A percentile compares a stretch with the other conserved stretches of the same genome.
These are phyloP conservation scores for Pseudocercospora eumusae DNA, from an alignment of 2,329 filamentous ascomycete species.

Conservation along the genomic window DNA sequence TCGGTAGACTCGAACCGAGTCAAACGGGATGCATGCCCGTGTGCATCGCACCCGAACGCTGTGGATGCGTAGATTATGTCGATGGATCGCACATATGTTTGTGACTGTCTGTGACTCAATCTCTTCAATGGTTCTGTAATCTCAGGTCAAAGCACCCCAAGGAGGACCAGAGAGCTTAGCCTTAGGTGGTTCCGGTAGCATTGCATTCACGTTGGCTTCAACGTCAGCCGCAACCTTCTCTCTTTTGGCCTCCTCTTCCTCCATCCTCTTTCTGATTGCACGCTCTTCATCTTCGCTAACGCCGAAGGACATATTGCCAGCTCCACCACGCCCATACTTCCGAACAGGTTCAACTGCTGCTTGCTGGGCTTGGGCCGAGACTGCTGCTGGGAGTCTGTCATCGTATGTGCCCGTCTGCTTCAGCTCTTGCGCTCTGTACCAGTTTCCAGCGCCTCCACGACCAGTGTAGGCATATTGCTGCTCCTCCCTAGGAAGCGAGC, in stretches of 20 bases:
- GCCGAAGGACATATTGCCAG: constrained; percentile 49
- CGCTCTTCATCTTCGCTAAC: constrained; percentile 39
- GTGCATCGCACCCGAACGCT: neutral
- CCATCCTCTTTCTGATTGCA: constrained; percentile 32
- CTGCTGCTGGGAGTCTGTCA: constrained; percentile 1
- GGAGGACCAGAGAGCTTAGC: constrained; percentile 41
- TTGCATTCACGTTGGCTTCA: constrained; percentile 46
- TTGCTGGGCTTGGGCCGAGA: constrained; percentile 6
- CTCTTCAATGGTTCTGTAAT: neutral
- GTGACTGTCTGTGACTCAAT: neutral
- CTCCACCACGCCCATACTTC: constrained; percentile 46
- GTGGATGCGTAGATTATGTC: neutral
- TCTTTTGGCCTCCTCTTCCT: constrained; percentile 34
- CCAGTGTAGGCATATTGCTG: constrained; percentile 49
- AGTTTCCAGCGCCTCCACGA: constrained; percentile 52
- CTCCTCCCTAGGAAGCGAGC: constrained; percentile 23
- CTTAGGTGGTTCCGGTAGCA: constrained; percentile 44
- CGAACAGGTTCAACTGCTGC: constrained; percentile 13
- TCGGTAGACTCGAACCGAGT: neutral
- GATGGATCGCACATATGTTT: too few relatives aligned
- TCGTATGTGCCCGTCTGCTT: constrained; percentile 44
- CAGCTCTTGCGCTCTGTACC: constrained; percentile 47
- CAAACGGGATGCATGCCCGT: neutral
- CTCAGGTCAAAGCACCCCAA: constrained; percentile 3
- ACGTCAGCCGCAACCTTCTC: constrained; percentile 40